A percentile compares a stretch with the other conserved stretches of the same genome.
These are phyloP conservation scores for Blastomyces percursus DNA, from an alignment of 2,329 filamentous ascomycete species.

Conservation along the genomic window DNA sequence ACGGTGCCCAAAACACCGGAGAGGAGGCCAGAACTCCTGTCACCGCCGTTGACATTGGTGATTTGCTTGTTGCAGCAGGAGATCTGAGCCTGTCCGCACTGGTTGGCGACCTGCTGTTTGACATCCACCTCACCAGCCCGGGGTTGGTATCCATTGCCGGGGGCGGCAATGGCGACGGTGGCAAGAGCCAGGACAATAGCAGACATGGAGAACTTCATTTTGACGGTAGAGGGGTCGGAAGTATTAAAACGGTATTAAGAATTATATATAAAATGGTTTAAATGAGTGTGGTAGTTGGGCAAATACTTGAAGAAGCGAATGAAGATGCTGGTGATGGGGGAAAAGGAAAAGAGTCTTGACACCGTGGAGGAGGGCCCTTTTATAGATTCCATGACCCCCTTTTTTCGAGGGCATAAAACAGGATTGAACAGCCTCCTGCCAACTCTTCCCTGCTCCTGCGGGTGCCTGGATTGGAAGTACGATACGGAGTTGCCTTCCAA, in stretches of 20 bases:
- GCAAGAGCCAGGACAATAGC: slow-evolving; percentile 33
- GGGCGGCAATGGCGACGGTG: slow-evolving; percentile 25
- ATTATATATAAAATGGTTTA: slow-evolving; percentile 8
- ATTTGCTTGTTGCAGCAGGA: slow-evolving; percentile 26
- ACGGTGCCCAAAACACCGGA: slow-evolving; percentile 26
- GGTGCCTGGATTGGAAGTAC: neutral
- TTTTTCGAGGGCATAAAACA: neutral
- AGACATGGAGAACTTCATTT: slow-evolving; percentile 24
- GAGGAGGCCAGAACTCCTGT: slow-evolving; percentile 26
- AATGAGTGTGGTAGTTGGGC: slow-evolving; percentile 7
- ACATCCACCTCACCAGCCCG: slow-evolving; percentile 5
- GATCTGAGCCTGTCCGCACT: slow-evolving; percentile 13
- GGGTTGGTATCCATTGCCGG: slow-evolving; percentile 7
- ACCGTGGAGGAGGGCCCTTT: slow-evolving; percentile 6
- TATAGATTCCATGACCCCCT: slow-evolving; percentile 9
- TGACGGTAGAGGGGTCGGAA: slow-evolving; percentile 5
- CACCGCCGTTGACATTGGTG: slow-evolving; percentile 27
- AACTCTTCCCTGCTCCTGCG: neutral
- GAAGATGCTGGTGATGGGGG: slow-evolving; percentile 12
- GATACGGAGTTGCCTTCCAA: neutral
- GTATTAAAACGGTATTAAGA: slow-evolving; percentile 12
- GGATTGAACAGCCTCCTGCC: neutral
- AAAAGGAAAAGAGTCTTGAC: neutral
- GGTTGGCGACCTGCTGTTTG: slow-evolving; percentile 8
- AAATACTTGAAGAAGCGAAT: neutral